Evolutionary conservation across 768 basidiomycete genomes (phyloP), one percentile per base, ranked within the genome.

Genomic region (Favolaschia claudopus): DNA sequence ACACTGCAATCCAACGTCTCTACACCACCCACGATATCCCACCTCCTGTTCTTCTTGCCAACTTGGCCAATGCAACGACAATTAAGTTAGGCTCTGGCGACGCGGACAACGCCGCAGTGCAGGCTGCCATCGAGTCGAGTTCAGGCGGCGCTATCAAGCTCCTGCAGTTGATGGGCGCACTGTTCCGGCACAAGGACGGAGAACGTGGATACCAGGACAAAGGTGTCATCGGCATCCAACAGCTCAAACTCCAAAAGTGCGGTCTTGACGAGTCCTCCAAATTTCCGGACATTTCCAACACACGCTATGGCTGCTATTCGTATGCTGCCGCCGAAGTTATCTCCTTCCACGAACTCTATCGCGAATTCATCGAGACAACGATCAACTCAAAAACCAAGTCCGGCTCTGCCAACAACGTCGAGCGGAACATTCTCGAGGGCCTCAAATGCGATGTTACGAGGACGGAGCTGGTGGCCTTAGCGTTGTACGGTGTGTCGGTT

Each of bases 151-250:
- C 63, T 6, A 63, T 69, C 4, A 70, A 72, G 59, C 48, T 67
- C 6, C 31, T 55, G 0, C 49, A 46, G 7, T 66, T 70, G 27
- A 55, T 67, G 5, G 72, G 71, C 2, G 54, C 58, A 0, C 36
- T 74, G 9, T 70, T 73, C 55, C 52, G 62, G 20, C 55, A 75
- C 60, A 66, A 65, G 51, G 62, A 65, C 25, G 64, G 69, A 36
- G 69, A 66, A 39, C 65, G 67, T 44, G 73, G 73, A 27, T 67
- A 67, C 22, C 69, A 67, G 39, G 60, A 67, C 39, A 28, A 38
- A 4, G 36, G 24, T 12, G 20, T 38, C 4, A 46, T 28, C 22
- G 66, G 61, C 46, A 47, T 68, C 33, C 37, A 53, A 38, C 6
- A 10, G 5, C 29, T 49, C 19, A 64, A 64, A 36, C 19, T n/a